Conservation (phyloP, 768 basidiomycete genomes). For the Xerocomellus amylosporus region DNA sequence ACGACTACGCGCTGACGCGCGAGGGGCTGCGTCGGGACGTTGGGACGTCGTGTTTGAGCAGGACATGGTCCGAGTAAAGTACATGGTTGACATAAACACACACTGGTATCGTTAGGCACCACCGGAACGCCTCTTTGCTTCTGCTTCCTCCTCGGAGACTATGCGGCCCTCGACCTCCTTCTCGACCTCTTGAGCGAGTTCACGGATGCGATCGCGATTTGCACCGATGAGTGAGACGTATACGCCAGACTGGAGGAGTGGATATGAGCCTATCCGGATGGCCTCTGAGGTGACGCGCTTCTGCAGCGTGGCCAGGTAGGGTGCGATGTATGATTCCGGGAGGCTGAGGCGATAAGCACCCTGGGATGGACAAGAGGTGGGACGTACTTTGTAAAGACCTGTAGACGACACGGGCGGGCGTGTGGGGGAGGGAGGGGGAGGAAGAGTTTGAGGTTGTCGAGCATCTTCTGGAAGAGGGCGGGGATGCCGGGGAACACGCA, state of each 20-base stretch:
- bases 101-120: constrained; percentile 3
- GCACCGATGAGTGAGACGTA: constrained; percentile 61
- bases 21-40: no score
- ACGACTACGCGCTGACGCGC: no score
- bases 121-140: constrained; percentile 41
- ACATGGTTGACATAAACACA: not conserved
- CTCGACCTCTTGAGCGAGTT: constrained; percentile 64
- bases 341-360: constrained; percentile 34
- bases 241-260: constrained; percentile 56
- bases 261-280: constrained; percentile 81
- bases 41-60: no score
- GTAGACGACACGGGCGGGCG: constrained; percentile 73
- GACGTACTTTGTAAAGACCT: constrained; percentile 77
- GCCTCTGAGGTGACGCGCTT: constrained; percentile 68
- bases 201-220: constrained; percentile 44
- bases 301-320: constrained; percentile 79
- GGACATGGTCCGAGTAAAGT: not conserved
- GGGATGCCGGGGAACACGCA: constrained; percentile 95
- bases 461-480: constrained; percentile 74
- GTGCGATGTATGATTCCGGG: constrained; percentile 83
- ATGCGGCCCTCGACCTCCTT: constrained; percentile 53
- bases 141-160: constrained; percentile 65
- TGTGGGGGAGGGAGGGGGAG: constrained; percentile 74
- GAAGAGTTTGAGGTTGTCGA: constrained; percentile 68
- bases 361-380: not conserved